Base-by-base conservation (phyloP, 805 yeast species). In the Lipomyces mesembrius region DNA sequence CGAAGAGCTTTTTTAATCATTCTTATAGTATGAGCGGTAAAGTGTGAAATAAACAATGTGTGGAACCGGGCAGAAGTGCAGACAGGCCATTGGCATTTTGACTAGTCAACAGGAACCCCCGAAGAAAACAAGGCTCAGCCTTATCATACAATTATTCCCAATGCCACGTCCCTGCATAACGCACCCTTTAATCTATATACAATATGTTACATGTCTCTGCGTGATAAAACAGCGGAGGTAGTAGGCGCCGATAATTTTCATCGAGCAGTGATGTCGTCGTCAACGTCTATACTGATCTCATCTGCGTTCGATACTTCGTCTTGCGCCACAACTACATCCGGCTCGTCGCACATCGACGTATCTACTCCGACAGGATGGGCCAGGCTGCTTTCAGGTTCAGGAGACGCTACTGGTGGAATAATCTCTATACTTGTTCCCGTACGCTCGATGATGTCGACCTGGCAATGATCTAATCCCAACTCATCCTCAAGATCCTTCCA, bases 401-500 rank as follows among this genome's bases (percentile, higher is more conserved):
- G 49, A 8, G 49, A 43, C 49, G 12, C 25, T 8, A 2, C 12
- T 51, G 37, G 32, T 32, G 49, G 22, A 17, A 3, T 43, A n/a
- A 43, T 17, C 49, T 6, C 20, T 4, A 43, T 43, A 11, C 7
- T 43, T 8, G 49, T 17, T 17, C 9, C 49, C 11, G 49, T 5
- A 1, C 49, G 55, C 20, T 53, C 60, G 25, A 66, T 60, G 14
- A 54, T 22, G 49, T 65, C 70, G 17, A 61, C 62, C 37, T 65
- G 71, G n/a, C 43, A 29, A 39, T 62, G 66, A 8, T 53, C 46
- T 8, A 68, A 37, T 14, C 61, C 67, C 22, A 66, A 57, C 25
- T 32, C 58, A n/a, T 59, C 57, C 34, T 68, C 71, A 5, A 68
- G 64, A 29, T 25, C 57, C n/a, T 17, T 7, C 71, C 71, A 68